These are phyloP conservation scores for Stachybotrys chlorohalonatus DNA, from an alignment of 2,329 filamentous ascomycete species.

Conservation along the genomic window DNA sequence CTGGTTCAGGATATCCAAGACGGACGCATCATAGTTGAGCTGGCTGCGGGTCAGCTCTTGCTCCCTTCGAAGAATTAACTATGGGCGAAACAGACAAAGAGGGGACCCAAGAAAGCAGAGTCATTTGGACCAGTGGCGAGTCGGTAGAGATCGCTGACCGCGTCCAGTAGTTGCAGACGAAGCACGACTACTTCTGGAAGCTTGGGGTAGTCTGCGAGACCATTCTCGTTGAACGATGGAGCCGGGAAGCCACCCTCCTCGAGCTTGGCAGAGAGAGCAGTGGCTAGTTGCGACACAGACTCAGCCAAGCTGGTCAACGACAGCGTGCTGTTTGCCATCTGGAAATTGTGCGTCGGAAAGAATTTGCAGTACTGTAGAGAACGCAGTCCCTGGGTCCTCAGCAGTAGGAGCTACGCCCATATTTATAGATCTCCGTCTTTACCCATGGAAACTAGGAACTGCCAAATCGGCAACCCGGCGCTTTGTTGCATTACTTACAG, in stretches of 20 bases:
- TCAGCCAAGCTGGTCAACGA: constrained; percentile 3
- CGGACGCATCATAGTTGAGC: background rate
- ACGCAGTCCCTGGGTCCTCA: no score
- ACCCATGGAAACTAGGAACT: no score
- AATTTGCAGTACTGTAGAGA: no score
- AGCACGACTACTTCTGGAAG: constrained; percentile 6
- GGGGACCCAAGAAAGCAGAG: constrained; percentile 1
- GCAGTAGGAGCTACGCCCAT: no score
- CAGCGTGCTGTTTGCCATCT: background rate
- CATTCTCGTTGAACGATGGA: constrained; percentile 4
- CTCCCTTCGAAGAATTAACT: background rate
- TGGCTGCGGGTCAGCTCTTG: background rate
- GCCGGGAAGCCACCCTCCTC: constrained; percentile 2
- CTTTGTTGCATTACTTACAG: no score
- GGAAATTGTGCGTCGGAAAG: no score
- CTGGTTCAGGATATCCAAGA: constrained; percentile 10
- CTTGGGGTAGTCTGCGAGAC: constrained; percentile 5
- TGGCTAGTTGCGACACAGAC: constrained; percentile 4
- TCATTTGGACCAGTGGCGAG: constrained; percentile 7
- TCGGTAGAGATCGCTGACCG: constrained; percentile 4
- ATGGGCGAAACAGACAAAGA: constrained; percentile 1
- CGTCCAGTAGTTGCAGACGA: constrained; percentile 6
- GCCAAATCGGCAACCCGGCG: no score
- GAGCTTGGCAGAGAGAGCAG: constrained; percentile 1
- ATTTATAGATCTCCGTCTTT: no score